phyloP scores from a whole-genome alignment of 2,329 filamentous ascomycete species.

The Akanthomyces muscarius region DNA sequence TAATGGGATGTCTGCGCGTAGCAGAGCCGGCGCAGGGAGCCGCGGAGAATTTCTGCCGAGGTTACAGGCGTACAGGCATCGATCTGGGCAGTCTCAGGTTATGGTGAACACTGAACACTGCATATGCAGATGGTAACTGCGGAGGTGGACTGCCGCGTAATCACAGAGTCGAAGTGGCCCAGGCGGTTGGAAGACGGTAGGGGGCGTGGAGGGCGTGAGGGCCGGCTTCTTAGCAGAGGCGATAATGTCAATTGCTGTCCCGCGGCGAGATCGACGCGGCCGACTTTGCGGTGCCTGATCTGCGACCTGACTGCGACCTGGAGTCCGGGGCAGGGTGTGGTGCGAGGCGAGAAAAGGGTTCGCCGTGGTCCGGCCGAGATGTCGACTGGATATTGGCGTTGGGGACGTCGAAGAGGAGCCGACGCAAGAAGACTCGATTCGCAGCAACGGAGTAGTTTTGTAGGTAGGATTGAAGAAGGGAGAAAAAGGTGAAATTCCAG shows the following conservation, averaged over 20 bases:
- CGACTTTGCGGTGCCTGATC: background rate
- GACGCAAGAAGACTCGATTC: background rate
- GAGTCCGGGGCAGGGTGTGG: background rate
- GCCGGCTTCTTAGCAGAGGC: background rate
- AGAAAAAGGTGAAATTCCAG: background rate
- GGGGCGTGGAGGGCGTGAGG: background rate
- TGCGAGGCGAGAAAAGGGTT: background rate
- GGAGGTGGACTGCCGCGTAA: background rate
- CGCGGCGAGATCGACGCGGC: too few relatives aligned
- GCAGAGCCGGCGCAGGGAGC: constrained; percentile 6
- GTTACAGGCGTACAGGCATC: constrained; percentile 12
- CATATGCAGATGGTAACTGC: background rate
- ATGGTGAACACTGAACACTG: background rate
- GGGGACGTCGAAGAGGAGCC: too few relatives aligned
- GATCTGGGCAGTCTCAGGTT: constrained; percentile 3
- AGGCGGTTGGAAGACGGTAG: background rate
- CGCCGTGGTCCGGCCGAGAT: background rate
- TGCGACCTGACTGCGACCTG: background rate
- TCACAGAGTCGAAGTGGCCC: background rate
- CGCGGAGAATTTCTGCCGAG: background rate
- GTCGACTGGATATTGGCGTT: background rate
- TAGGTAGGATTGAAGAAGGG: background rate
- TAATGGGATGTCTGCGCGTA: constrained; percentile 1
- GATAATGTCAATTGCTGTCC: background rate
- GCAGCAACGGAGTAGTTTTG: background rate